Percentiles rank a stretch among this genome's conserved stretches.
Evolutionary conservation across 148 eudicot species (phyloP).

Genomic region (Chenopodium suecicum): DNA sequence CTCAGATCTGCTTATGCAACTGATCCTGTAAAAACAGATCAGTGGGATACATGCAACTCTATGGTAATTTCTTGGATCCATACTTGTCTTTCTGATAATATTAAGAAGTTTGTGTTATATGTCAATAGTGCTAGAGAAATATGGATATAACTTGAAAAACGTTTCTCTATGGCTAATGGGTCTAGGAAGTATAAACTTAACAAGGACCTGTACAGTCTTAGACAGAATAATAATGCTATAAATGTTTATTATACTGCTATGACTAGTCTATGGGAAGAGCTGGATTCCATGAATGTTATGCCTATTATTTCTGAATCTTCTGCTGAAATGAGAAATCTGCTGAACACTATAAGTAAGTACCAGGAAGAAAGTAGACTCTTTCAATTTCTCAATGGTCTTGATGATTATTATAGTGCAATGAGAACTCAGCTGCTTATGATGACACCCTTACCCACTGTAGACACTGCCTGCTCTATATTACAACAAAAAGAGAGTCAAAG

Average conservation of each 20-base stretch:
- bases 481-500: no score
- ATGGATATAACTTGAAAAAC: neutral
- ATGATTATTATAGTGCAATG: no score
- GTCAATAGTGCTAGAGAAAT: neutral
- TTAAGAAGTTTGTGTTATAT: neutral
- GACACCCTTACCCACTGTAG: no score
- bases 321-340: neutral
- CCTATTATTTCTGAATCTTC: neutral
- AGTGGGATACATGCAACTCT: neutral
- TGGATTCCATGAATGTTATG: neutral
- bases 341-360: neutral
- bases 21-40: neutral
- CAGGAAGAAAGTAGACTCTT: neutral
- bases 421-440: no score
- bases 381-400: neutral
- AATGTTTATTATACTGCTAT: neutral
- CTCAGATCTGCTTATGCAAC: no score
- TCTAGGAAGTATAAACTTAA: neutral
- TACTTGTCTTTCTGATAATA: neutral
- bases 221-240: neutral
- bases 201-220: neutral
- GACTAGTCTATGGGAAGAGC: neutral
- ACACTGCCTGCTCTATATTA: no score
- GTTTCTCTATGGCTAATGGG: neutral
- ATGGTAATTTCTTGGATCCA: neutral